phyloP scores from a whole-genome alignment of 768 basidiomycete genomes.

The Candolleomyces efflorescens region DNA sequence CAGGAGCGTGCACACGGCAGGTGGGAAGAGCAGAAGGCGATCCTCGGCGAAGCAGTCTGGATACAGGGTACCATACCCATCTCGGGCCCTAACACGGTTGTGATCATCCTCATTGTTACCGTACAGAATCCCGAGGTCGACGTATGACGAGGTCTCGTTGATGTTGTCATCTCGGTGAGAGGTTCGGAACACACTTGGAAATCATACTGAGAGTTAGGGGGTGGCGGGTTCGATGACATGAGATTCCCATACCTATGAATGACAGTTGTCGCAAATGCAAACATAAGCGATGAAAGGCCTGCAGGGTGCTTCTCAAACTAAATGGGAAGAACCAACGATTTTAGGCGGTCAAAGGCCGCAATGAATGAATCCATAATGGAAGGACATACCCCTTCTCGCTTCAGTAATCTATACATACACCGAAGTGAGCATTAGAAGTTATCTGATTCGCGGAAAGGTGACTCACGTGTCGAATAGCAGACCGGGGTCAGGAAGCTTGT shows the following conservation, averaged over 20 bases:
- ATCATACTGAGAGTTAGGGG: not conserved
- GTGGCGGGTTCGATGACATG: not conserved
- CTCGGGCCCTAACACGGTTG: slow-evolving; percentile 48
- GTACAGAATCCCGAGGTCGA: slow-evolving; percentile 81
- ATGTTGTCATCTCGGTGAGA: slow-evolving; percentile 59
- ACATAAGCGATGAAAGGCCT: slow-evolving; percentile 77
- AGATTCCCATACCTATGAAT: slow-evolving; percentile 54
- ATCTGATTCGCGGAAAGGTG: not conserved
- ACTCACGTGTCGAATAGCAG: slow-evolving; percentile 73
- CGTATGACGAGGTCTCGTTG: slow-evolving; percentile 85
- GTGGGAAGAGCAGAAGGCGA: slow-evolving; percentile 71
- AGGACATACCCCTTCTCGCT: slow-evolving; percentile 55
- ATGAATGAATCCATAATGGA: not conserved
- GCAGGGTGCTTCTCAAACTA: slow-evolving; percentile 76
- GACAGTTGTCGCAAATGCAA: slow-evolving; percentile 77
- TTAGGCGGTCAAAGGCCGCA: slow-evolving; percentile 4
- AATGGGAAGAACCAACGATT: not conserved
- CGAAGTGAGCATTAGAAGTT: not conserved
- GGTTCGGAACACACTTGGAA: slow-evolving; percentile 74
- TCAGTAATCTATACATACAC: slow-evolving; percentile 15
- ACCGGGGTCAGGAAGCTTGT: slow-evolving; percentile 75
- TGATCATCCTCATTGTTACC: slow-evolving; percentile 65
- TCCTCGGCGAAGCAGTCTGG: slow-evolving; percentile 81
- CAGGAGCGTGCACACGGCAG: slow-evolving; percentile 67
- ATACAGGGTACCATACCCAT: slow-evolving; percentile 63